Percentiles rank a stretch among this genome's conserved stretches.
phyloP scores from a whole-genome alignment of 164 flowering plant genomes.

The Magnolia sinica region DNA sequence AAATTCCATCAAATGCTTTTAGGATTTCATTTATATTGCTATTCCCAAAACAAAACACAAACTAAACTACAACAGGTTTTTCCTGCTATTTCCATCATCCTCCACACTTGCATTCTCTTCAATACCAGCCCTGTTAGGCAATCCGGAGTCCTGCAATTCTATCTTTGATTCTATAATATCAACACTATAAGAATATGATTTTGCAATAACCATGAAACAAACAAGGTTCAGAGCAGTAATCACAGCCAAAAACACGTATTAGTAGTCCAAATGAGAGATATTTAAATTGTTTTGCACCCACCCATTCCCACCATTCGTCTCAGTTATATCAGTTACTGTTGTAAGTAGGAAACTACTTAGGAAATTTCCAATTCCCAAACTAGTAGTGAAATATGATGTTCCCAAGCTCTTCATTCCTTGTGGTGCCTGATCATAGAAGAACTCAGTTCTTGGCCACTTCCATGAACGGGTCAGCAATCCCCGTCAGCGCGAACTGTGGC shows the following conservation, averaged over 20 bases:
- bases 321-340: constrained; percentile 36
- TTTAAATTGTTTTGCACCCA: constrained; percentile 62
- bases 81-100: not conserved
- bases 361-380: constrained; percentile 52
- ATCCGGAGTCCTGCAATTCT: not conserved
- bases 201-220: constrained; percentile 40
- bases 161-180: constrained; percentile 16
- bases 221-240: constrained; percentile 43
- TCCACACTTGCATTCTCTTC: not conserved
- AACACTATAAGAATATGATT: constrained; percentile 41
- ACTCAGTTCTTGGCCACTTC: constrained; percentile 57
- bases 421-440: constrained; percentile 72
- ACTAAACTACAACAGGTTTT: not conserved
- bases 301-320: constrained; percentile 34
- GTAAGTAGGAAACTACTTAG: constrained; percentile 46
- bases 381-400: constrained; percentile 48
- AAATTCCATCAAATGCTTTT: not conserved
- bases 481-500: constrained; percentile 53
- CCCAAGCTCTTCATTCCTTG: constrained; percentile 65
- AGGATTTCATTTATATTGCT: not conserved
- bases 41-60: not conserved
- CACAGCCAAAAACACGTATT: constrained; percentile 40
- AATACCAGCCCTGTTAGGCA: not conserved
- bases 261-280: constrained; percentile 53
- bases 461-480: constrained; percentile 50